Evolutionary conservation across 306 rosid genomes (phyloP), one percentile per base, ranked within the genome.

Genomic region (Trifolium repens): DNA sequence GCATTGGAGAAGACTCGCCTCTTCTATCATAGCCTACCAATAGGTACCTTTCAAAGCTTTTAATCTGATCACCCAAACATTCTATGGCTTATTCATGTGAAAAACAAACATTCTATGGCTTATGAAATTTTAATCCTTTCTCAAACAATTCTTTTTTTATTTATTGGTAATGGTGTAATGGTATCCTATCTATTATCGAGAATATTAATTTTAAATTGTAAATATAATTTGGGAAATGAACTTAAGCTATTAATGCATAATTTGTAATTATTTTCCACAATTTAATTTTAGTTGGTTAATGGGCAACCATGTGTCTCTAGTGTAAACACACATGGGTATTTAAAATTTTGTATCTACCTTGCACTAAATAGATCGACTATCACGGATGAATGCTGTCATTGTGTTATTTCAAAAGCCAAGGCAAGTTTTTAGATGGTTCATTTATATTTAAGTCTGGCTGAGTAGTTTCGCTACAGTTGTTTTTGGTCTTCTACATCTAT

Each of bases 1-100:
- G 99, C 92, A 58, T 81, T 94, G 83, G 99, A 94, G 84, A 94
- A 92, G 83, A 88, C 90, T 75, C 96, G 97, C 57, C 93, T 94
- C 67, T 94, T 89, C 81, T 91, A 89, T 86, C 97, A 94, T 47
- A 88, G 90, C 79, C 91, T 94, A 85, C 96, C 99, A 61, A 79
- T 82, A 81, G 99, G 99, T 92, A 87, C 55, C 30, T 84, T 72
- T 32, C 5, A 73, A 70, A 47, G 57, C 75, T 63, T 71, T 44
- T 72, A 13, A 67, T 73, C 39, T 69, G 52, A 62, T 35, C 46
- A 16, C 34, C 40, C 59, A 70, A 32, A 52, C 37, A 55, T 52
- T 65, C 3, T n/a, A 46, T 64, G 27, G 26, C 53, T 24, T 53
- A 53, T 53, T 17, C 34, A 30, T 30, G 34, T 30, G 34, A 30